Conservation (phyloP, 192 early-diverging fungal species). For the Ambispora gerdemannii region DNA sequence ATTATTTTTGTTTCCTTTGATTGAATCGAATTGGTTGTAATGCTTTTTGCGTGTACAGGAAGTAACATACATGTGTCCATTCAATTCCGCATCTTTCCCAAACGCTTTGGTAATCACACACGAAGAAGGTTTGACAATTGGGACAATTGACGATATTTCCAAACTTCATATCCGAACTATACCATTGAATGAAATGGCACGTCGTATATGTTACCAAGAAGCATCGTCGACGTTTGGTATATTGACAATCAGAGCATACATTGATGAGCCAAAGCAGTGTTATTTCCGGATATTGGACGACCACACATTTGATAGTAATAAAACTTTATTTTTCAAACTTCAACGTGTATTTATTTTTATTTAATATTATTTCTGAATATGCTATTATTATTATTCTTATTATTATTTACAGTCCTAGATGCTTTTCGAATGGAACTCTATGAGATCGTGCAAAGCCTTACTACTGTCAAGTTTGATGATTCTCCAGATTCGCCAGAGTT, state of each 20-base stretch:
- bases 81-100: conserved; percentile 51
- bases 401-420: conserved; percentile 16
- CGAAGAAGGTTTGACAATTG: conserved; percentile 61
- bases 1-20: conserved; percentile 3
- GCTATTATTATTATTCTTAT: neutral
- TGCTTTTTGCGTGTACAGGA: conserved; percentile 40
- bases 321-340: neutral
- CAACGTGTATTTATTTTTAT: neutral
- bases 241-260: conserved; percentile 43
- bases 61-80: conserved; percentile 60
- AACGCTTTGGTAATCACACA: conserved; percentile 66
- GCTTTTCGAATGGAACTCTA: conserved; percentile 7
- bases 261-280: neutral
- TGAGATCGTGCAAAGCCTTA: conserved; percentile 47
- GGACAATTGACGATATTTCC: conserved; percentile 75
- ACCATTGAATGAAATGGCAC: conserved; percentile 62
- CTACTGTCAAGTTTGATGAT: conserved; percentile 39
- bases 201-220: conserved; percentile 66
- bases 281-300: conserved; percentile 67
- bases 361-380: conserved; percentile 3
- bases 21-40: neutral
- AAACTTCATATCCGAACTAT: conserved; percentile 76
- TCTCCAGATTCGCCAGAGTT: conserved; percentile 43
- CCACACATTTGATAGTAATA: conserved; percentile 68
- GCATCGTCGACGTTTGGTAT: conserved; percentile 59